A percentile compares a stretch with the other conserved stretches of the same genome.
Evolutionary conservation across 495 filamentous ascomycete genomes (phyloP).

Genomic region (Oleoguttula mirabilis): DNA sequence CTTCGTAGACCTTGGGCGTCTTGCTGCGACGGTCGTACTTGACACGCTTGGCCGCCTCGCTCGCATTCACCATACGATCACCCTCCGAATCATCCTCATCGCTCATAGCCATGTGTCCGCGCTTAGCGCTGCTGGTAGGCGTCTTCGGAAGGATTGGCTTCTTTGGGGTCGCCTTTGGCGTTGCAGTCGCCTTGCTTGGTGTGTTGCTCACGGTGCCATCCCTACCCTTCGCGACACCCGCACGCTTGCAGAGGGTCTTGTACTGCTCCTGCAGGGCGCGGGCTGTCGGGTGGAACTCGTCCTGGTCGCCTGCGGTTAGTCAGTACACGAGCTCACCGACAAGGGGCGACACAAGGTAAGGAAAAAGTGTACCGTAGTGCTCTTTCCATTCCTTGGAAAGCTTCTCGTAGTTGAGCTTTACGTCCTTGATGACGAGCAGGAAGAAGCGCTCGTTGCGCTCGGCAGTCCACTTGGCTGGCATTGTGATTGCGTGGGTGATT

Average conservation of each 20-base stretch:
- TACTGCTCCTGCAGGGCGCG: not conserved
- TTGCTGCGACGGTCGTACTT: constrained; percentile 1
- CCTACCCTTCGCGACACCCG: not conserved
- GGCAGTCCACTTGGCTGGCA: not conserved
- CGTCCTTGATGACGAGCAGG: not conserved
- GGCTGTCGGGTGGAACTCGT: not conserved
- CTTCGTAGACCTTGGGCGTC: constrained; percentile 4
- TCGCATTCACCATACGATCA: not conserved
- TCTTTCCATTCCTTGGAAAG: not conserved
- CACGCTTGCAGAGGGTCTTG: not conserved
- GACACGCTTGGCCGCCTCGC: not conserved
- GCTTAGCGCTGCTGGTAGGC: not conserved
- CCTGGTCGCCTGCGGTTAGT: not conserved
- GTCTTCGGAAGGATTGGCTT: not conserved
- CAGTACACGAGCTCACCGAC: too few species aligned
- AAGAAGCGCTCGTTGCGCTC: not conserved
- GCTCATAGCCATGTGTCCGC: not conserved
- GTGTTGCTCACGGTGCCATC: not conserved
- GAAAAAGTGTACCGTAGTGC: constrained; percentile 1
- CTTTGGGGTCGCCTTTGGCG: not conserved
- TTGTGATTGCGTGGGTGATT: too few species aligned
- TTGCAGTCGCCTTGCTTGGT: not conserved
- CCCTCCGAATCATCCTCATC: constrained; percentile 12
- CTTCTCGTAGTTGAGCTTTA: not conserved
- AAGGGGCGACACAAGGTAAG: too few species aligned